Conservation (phyloP, 768 basidiomycete species). For the Leccinum longicurvipes region DNA sequence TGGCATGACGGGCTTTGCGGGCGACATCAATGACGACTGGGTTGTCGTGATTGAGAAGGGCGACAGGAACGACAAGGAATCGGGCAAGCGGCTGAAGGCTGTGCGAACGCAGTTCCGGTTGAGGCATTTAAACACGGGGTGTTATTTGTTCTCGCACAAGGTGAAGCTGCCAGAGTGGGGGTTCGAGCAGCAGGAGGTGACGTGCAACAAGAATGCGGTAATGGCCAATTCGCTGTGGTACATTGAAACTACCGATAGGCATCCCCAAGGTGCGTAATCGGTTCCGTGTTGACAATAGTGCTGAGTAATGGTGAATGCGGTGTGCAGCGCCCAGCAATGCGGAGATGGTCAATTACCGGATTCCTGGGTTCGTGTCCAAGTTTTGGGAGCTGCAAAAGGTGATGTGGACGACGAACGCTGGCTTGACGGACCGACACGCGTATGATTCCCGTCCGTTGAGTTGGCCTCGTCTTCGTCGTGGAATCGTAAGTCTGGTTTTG, state of each 20-base stretch:
- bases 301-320: neutral
- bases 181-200: conserved; percentile 98
- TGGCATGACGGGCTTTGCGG: conserved; percentile 78
- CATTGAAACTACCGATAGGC: conserved; percentile 74
- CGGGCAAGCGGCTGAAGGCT: conserved; percentile 69
- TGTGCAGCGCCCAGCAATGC: conserved; percentile 64
- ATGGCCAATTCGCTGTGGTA: conserved; percentile 90
- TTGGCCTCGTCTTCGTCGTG: conserved; percentile 90
- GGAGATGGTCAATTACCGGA: conserved; percentile 82
- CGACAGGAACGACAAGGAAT: conserved; percentile 59
- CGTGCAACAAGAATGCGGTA: conserved; percentile 97
- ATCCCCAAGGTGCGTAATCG: conserved; percentile 59
- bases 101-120: conserved; percentile 80
- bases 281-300: neutral
- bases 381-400: conserved; percentile 90
- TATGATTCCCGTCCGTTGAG: conserved; percentile 91
- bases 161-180: conserved; percentile 98
- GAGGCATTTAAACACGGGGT: conserved; percentile 82
- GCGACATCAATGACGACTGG: conserved; percentile 95
- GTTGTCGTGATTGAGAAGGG: conserved; percentile 80
- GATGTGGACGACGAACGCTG: conserved; percentile 97
- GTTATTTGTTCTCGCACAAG: conserved; percentile 97
- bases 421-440: conserved; percentile 89
- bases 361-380: conserved; percentile 87
- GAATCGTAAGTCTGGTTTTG: conserved; percentile 66